phyloP scores from a whole-genome alignment of 2,329 filamentous ascomycete species.

The Grosmannia serpens region DNA sequence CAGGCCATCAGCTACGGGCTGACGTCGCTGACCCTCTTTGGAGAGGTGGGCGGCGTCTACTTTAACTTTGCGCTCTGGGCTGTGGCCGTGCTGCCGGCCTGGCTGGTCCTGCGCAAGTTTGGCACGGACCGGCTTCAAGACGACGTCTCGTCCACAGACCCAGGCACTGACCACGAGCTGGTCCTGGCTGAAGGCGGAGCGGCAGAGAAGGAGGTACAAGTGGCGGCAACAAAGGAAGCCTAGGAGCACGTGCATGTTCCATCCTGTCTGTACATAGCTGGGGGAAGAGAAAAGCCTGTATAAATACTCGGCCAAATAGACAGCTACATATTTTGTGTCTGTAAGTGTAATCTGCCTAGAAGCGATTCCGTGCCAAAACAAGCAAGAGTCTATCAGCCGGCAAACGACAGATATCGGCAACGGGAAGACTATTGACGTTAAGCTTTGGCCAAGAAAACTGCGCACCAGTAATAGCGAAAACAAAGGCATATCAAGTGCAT shows the following conservation, averaged over 20 bases:
- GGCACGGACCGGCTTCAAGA: constrained; percentile 19
- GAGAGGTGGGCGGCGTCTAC: constrained; percentile 54
- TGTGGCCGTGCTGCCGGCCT: constrained; percentile 50
- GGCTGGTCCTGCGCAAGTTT: constrained; percentile 51
- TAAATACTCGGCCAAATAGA: not conserved
- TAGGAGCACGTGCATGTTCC: not conserved
- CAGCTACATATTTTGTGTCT: too few relatives aligned
- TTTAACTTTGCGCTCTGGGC: constrained; percentile 62
- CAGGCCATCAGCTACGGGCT: constrained; percentile 64
- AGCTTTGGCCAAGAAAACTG: too few relatives aligned
- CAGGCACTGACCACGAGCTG: not conserved
- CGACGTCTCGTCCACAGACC: not conserved
- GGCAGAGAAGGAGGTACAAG: not conserved
- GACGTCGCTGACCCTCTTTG: constrained; percentile 49
- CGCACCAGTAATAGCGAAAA: too few relatives aligned
- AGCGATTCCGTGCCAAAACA: too few relatives aligned
- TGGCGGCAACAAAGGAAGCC: not conserved
- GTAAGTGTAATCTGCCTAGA: too few relatives aligned
- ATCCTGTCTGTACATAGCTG: too few relatives aligned
- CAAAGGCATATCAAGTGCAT: too few relatives aligned
- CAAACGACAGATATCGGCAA: too few relatives aligned
- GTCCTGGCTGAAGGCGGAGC: not conserved
- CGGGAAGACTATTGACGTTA: too few relatives aligned
- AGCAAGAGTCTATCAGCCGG: too few relatives aligned
- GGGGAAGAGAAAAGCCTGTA: not conserved